phyloP scores from a whole-genome alignment of 169 alveolate genomes.

The Eimeria maxima region DNA sequence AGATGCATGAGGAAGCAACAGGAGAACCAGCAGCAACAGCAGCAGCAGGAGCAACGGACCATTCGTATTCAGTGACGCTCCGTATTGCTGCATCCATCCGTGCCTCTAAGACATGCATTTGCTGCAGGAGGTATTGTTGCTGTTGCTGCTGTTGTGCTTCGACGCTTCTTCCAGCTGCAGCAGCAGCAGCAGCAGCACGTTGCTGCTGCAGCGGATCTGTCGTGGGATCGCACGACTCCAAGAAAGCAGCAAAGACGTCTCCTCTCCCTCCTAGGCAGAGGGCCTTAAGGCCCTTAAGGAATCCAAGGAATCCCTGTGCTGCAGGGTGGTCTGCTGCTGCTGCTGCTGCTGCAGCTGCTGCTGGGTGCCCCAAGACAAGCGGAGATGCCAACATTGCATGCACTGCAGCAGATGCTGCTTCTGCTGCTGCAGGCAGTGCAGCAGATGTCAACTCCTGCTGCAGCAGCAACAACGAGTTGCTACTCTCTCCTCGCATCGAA shows the following conservation, averaged over 20 bases:
- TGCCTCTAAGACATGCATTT: not conserved
- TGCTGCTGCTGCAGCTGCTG: too few relatives aligned
- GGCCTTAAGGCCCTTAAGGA: not conserved
- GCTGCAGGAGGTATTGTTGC: too few relatives aligned
- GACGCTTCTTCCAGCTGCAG: not conserved
- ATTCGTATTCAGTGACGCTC: slow-evolving; percentile 37
- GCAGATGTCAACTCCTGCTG: not conserved
- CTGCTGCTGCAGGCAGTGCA: not conserved
- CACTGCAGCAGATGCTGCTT: too few relatives aligned
- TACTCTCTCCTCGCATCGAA: not conserved
- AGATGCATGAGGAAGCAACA: too few relatives aligned
- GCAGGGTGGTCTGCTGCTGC: not conserved
- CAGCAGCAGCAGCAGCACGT: not conserved
- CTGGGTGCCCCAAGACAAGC: too few relatives aligned
- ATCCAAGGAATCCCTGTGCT: slow-evolving; percentile 8
- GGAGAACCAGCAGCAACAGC: too few relatives aligned
- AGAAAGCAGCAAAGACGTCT: slow-evolving; percentile 27
- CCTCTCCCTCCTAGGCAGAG: slow-evolving; percentile 7
- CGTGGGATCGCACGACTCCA: slow-evolving; percentile 39
- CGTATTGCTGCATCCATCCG: slow-evolving; percentile 40
- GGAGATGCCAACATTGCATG: too few relatives aligned
- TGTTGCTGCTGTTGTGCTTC: not conserved
- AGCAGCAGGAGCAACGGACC: slow-evolving; percentile 39
- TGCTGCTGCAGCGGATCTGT: slow-evolving; percentile 2
- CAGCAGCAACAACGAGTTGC: not conserved